Conservation (phyloP, 148 eudicot species). For the Linanthus parryae region DNA sequence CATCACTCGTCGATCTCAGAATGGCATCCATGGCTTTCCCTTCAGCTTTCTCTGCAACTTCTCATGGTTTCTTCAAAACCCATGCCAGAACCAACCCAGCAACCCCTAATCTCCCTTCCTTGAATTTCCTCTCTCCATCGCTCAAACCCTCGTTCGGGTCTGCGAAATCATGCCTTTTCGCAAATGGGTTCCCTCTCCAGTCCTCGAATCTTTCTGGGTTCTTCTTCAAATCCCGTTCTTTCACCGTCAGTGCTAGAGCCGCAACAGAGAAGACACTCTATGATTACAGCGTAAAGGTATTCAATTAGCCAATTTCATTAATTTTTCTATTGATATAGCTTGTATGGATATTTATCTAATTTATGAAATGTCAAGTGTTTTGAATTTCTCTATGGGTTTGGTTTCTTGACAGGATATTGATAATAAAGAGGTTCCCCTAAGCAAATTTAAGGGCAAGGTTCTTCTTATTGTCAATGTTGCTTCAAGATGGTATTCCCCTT, state of each 20-base stretch:
- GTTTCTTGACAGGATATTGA: slow-evolving; percentile 69
- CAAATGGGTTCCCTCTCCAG: slow-evolving; percentile 39
- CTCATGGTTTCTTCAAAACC: slow-evolving; percentile 12
- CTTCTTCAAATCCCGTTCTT: slow-evolving; percentile 27
- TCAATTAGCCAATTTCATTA: not conserved
- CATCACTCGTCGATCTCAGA: too few species aligned
- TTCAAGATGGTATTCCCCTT: slow-evolving; percentile 59
- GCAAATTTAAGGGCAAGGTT: slow-evolving; percentile 76
- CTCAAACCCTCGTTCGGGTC: slow-evolving; percentile 29
- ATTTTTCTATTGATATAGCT: not conserved
- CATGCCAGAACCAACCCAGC: slow-evolving; percentile 3
- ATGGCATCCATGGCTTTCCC: too few species aligned
- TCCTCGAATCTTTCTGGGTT: slow-evolving; percentile 36
- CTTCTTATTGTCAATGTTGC: slow-evolving; percentile 91
- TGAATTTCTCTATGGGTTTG: too few species aligned
- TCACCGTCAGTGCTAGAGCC: slow-evolving; percentile 52
- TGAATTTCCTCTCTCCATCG: slow-evolving; percentile 23
- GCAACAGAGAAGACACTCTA: slow-evolving; percentile 67
- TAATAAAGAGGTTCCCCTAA: slow-evolving; percentile 62
- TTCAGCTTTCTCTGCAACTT: slow-evolving; percentile 32
- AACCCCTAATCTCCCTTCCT: slow-evolving; percentile 5
- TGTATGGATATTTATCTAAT: not conserved
- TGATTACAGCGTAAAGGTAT: slow-evolving; percentile 84
- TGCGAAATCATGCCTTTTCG: slow-evolving; percentile 37
- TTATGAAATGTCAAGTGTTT: not conserved